Conservation (phyloP, 768 basidiomycete genomes). For the Mycena capillaripes region DNA sequence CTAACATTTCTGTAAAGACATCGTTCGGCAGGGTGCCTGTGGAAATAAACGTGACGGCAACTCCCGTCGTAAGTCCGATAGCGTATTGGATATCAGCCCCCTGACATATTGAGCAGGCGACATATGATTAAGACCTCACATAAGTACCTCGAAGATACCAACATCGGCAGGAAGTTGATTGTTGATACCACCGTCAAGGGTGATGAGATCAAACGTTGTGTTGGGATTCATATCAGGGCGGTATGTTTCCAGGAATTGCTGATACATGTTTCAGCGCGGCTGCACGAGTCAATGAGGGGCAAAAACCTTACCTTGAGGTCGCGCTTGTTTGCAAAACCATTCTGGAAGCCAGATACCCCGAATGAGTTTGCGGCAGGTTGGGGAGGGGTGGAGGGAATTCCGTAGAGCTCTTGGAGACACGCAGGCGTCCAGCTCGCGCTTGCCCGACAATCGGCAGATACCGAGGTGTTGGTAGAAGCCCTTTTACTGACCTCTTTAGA, state of each 20-base stretch:
- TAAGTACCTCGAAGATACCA: not conserved
- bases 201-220: conserved; percentile 5
- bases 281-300: not conserved
- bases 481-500: too few relatives aligned
- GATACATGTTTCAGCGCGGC: too few relatives aligned
- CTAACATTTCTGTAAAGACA: too few relatives aligned
- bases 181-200: conserved; percentile 2
- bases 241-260: not conserved
- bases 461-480: too few relatives aligned
- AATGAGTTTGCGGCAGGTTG: not conserved
- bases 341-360: not conserved
- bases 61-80: too few relatives aligned
- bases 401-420: conserved; percentile 11
- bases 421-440: not conserved
- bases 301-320: not conserved
- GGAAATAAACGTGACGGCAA: too few relatives aligned
- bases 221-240: not conserved
- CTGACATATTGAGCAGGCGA: not conserved
- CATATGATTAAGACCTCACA: not conserved
- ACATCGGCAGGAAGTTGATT: conserved; percentile 1
- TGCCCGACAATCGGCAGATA: not conserved
- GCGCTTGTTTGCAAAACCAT: conserved; percentile 11
- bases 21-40: too few relatives aligned
- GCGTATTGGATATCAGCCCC: too few relatives aligned
- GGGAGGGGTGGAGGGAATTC: not conserved